Conservation (phyloP, 2,329 filamentous ascomycete species). For the Diaporthe ilicicola region DNA sequence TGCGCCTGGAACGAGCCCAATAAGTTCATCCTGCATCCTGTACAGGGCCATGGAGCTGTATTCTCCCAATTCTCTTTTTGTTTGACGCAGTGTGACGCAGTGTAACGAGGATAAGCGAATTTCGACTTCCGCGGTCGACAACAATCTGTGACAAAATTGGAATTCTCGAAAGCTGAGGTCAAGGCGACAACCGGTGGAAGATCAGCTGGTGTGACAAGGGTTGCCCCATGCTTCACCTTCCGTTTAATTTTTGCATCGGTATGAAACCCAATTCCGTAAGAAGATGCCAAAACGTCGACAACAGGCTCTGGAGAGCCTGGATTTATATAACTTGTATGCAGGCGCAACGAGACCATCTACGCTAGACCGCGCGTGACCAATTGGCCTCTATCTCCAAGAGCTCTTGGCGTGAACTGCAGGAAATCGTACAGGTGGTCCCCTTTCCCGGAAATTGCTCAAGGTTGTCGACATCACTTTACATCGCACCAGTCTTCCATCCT, state of each 20-base stretch:
- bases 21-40: not conserved
- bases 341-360: not conserved
- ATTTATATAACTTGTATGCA: not conserved
- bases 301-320: not conserved
- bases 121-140: not conserved
- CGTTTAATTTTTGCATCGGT: not conserved
- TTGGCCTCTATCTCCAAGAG: not conserved
- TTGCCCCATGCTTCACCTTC: constrained; percentile 5
- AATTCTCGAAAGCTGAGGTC: too few relatives aligned
- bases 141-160: too few relatives aligned
- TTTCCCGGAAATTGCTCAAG: not conserved
- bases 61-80: not conserved
- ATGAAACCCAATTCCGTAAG: not conserved
- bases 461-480: not conserved
- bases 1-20: not conserved
- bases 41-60: too few relatives aligned
- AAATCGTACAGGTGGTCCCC: not conserved
- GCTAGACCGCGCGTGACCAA: not conserved
- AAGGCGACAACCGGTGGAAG: not conserved
- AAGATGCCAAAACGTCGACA: not conserved
- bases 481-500: not conserved
- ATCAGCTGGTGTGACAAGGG: not conserved
- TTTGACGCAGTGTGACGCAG: not conserved
- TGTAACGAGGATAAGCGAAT: not conserved
- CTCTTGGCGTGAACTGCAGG: not conserved